Percentiles rank a stretch among this genome's conserved stretches.
phyloP scores from a whole-genome alignment of 129 eudicot genomes.

The Logfia minima region DNA sequence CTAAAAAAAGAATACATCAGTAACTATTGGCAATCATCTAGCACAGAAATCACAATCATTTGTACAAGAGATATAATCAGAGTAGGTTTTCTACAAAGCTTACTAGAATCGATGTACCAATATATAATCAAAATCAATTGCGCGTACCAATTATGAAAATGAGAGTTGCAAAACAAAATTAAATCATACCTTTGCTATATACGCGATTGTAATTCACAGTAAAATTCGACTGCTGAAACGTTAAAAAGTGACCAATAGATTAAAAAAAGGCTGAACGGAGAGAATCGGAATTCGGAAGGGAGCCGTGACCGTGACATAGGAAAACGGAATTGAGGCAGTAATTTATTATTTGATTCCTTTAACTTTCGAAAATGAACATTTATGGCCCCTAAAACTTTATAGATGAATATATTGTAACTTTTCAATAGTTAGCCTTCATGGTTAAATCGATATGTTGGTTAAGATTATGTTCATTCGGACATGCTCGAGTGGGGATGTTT shows the following conservation, averaged over 20 bases:
- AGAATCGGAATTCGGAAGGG: not conserved
- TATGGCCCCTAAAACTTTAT: not conserved
- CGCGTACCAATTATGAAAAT: not conserved
- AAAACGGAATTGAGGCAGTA: not conserved
- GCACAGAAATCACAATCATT: no score
- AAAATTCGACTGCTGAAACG: constrained; percentile 2
- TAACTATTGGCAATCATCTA: not conserved
- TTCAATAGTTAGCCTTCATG: not conserved
- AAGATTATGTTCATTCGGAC: no score
- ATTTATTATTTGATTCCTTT: constrained; percentile 6
- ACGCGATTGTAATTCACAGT: not conserved
- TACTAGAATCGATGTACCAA: not conserved
- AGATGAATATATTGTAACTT: not conserved
- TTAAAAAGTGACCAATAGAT: constrained; percentile 5
- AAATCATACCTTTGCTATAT: constrained; percentile 22
- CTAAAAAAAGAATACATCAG: not conserved
- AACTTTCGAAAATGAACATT: constrained; percentile 8
- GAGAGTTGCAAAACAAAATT: constrained; percentile 16
- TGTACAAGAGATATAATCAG: not conserved
- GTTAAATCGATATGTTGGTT: no score
- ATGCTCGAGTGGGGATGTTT: no score
- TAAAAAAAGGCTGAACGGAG: constrained; percentile 10
- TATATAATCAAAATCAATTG: not conserved
- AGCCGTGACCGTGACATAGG: not conserved
- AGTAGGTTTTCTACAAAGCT: not conserved